phyloP scores from a whole-genome alignment of 495 filamentous ascomycete species.

The Xylaria grammica region DNA sequence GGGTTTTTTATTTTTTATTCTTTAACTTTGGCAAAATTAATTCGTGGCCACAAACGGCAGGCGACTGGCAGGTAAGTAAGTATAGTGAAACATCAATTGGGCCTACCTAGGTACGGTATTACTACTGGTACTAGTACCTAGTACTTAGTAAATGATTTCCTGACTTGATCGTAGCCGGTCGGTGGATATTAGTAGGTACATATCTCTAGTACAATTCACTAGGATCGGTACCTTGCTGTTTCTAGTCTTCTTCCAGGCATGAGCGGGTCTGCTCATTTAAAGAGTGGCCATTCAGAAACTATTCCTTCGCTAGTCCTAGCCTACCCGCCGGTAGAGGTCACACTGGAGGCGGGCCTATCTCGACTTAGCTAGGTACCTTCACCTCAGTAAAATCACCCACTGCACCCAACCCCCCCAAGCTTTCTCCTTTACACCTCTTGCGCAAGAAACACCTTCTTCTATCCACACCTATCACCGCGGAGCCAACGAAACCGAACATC shows the following conservation, averaged over 20 bases:
- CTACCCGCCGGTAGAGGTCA: constrained; percentile 17
- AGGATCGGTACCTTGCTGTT: constrained; percentile 22
- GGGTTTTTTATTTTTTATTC: too few species aligned
- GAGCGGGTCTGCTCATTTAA: constrained; percentile 23
- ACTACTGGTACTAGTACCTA: too few species aligned
- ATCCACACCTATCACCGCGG: constrained; percentile 10
- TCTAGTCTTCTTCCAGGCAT: constrained; percentile 7
- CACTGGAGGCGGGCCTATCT: constrained; percentile 20
- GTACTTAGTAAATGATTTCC: too few species aligned
- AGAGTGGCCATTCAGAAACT: constrained; percentile 7
- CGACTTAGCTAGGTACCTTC: constrained; percentile 20
- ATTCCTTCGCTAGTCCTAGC: constrained; percentile 10
- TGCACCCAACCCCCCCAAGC: constrained; percentile 10
- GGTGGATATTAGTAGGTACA: too few species aligned
- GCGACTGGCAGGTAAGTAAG: too few species aligned
- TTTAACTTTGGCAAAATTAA: neutral
- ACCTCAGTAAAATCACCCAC: constrained; percentile 13
- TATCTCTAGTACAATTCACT: neutral
- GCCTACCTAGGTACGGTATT: too few species aligned
- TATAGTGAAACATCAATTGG: too few species aligned
- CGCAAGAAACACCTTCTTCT: constrained; percentile 13
- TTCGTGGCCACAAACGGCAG: neutral
- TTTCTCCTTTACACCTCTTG: constrained; percentile 8
- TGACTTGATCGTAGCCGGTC: constrained; percentile 3
- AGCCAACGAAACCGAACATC: constrained; percentile 9